Evolutionary conservation across 208 protist genomes (phyloP).

Genomic region (Crithidia expoeki): DNA sequence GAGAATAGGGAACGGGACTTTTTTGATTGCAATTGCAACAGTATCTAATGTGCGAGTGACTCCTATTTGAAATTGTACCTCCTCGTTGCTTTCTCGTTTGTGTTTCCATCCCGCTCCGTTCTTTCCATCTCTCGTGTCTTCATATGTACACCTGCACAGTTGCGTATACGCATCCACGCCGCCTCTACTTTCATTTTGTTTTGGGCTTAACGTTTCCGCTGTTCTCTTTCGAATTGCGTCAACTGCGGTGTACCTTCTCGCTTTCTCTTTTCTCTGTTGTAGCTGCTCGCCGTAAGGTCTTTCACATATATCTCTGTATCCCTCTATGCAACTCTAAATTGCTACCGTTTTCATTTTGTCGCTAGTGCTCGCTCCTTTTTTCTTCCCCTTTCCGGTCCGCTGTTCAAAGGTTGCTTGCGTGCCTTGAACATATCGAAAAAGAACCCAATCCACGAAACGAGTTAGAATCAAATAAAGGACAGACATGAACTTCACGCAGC

Average conservation of each 20-base stretch:
- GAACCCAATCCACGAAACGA: no score
- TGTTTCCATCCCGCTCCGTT: neutral
- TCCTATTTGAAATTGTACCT: no score
- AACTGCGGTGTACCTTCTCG: neutral
- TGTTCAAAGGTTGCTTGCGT: no score
- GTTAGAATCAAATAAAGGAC: no score
- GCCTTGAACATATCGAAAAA: no score
- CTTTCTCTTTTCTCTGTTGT: neutral
- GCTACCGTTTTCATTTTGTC: neutral
- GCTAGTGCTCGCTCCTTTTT: no score
- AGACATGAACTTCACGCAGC: constrained; percentile 63
- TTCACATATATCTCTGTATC: neutral
- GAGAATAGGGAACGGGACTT: no score
- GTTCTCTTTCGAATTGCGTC: neutral
- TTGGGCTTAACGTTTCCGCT: neutral
- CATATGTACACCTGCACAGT: neutral
- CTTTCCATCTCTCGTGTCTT: no score
- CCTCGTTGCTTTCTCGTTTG: neutral
- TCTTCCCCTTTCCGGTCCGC: neutral
- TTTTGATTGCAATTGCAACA: no score
- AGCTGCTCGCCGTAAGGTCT: neutral
- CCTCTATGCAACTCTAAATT: neutral
- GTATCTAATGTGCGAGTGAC: no score
- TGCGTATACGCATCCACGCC: neutral
- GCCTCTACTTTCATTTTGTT: neutral